Evolutionary conservation across 164 flowering plant species (phyloP), one percentile per base, ranked within the genome.

Genomic region (Vitis riparia): DNA sequence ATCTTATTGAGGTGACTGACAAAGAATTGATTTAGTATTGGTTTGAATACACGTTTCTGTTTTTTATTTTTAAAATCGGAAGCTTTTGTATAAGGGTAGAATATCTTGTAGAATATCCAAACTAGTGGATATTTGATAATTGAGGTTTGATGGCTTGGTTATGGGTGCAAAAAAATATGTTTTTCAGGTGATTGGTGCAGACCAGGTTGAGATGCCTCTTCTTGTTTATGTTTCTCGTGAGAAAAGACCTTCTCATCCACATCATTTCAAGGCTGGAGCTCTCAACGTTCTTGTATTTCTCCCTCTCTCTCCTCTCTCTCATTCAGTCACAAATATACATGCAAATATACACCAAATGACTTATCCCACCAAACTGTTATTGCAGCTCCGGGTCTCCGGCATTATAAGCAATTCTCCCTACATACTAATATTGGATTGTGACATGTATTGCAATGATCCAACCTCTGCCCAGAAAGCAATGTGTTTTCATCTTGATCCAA

Each of bases 211-310:
- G 51, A 68, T 80, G 78, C 89, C 91, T 48, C 72, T 71, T 2
- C 89, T 85, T 14, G 84, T 86, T 2, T 87, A 87, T 62, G 82
- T 87, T 19, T 65, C 88, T 55, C 76, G 91, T 0, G 89, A 87
- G 75, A 87, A 82, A 73, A 82, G 78, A 52, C 73, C 80, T 2
- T 48, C 71, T 27, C 76, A 77, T 61, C 82, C 83, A 0, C 88
- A 85, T 69, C 71, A 81, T 71, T 85, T 85, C 78, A 87, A 87
- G 74, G 89, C 88, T 12, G 91, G 91, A 63, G 87, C 91, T 6
- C 77, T 85, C 5, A 87, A 87, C 12, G 82, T 66, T 52, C 84
- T 87, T 50, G 89, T 87, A 82, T 5, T 13, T 47, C 44, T 55
- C 57, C 59, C 15, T 68, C 55, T 23, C 44, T 32, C 44, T 32